Conservation (phyloP, 2,329 filamentous ascomycete species). For the Sporothrix inflata region DNA sequence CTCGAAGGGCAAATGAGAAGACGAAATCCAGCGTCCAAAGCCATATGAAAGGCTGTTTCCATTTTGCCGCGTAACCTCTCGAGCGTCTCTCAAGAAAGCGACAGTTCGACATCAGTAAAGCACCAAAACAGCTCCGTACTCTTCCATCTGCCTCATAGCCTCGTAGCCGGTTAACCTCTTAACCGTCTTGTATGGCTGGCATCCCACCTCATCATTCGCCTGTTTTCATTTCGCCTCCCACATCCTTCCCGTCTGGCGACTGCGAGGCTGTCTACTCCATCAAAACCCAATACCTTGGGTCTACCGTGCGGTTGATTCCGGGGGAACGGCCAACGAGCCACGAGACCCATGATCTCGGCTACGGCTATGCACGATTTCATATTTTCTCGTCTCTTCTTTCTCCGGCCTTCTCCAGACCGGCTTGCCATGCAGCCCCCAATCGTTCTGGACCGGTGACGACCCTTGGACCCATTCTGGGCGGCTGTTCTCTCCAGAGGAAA, state of each 20-base stretch:
- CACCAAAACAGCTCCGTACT: neutral
- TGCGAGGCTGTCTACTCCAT: neutral
- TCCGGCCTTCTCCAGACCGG: neutral
- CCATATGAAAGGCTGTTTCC: neutral
- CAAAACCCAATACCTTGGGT: neutral
- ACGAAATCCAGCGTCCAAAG: neutral
- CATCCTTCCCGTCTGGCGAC: neutral
- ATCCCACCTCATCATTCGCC: neutral
- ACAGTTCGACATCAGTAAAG: neutral
- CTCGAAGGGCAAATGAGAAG: neutral
- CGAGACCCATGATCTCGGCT: neutral
- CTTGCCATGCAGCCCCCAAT: neutral
- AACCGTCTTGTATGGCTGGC: neutral
- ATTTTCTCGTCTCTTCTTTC: neutral
- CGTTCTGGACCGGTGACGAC: neutral
- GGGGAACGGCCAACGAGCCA: neutral
- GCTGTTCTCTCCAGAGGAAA: neutral
- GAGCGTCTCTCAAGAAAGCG: too few relatives aligned
- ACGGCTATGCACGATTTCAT: neutral
- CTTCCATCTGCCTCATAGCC: neutral
- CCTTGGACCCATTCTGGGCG: neutral
- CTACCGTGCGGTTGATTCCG: conserved; percentile 5
- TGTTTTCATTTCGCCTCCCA: neutral
- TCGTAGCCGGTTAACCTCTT: conserved; percentile 24
- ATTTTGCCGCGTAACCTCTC: neutral